These are phyloP conservation scores for Dendrobium nobile DNA, from an alignment of 106 monocot genomes.

Conservation along the genomic window DNA sequence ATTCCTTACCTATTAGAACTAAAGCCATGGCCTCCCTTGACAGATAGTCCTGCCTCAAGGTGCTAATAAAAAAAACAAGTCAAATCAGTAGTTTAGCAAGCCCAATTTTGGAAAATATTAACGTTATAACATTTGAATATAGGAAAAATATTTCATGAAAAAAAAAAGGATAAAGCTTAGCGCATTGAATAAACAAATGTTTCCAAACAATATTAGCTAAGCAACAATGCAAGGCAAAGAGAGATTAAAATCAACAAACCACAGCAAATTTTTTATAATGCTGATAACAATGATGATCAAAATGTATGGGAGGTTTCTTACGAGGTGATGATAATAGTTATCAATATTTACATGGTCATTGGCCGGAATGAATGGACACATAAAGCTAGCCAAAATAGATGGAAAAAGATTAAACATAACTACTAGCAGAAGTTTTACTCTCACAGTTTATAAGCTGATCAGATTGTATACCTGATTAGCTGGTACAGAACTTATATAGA, in stretches of 20 bases:
- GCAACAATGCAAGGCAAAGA: not conserved
- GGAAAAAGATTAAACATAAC: not conserved
- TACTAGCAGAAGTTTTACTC: not conserved
- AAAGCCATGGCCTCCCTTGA: constrained; percentile 54
- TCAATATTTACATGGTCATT: not conserved
- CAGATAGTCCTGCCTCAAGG: constrained; percentile 69
- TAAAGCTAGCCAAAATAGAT: not conserved
- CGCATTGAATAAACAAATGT: not conserved
- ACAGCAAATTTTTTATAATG: not conserved
- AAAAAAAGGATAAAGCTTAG: not conserved
- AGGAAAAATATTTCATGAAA: not conserved
- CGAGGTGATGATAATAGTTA: not conserved
- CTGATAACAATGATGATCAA: not conserved
- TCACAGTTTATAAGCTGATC: not conserved
- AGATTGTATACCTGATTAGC: constrained; percentile 56
- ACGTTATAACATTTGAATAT: not conserved
- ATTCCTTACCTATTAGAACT: constrained; percentile 53
- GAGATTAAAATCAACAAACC: not conserved
- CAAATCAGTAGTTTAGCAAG: constrained; percentile 1
- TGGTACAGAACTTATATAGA: constrained; percentile 84
- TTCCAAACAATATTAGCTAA: not conserved
- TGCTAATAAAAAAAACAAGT: constrained; percentile 38
- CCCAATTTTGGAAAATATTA: not conserved
- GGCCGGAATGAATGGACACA: not conserved
- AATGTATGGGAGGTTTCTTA: not conserved